Evolutionary conservation across 2,329 filamentous ascomycete species (phyloP).

Genomic region (Malbranchea cinnamomea): DNA sequence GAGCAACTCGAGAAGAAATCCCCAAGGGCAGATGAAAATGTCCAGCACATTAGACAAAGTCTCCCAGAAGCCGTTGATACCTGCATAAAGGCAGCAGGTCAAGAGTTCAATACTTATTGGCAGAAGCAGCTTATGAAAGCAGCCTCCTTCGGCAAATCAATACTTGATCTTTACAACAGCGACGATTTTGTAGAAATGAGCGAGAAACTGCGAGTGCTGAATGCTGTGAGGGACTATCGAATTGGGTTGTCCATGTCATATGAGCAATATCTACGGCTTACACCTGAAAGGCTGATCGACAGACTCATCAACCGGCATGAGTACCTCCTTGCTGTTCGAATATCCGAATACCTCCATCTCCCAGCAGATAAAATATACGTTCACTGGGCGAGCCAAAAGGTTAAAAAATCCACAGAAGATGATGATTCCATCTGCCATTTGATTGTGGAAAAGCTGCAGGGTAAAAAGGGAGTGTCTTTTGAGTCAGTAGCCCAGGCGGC

Average conservation of each 20-base stretch:
- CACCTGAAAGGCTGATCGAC: constrained; percentile 73
- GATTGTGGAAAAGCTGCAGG: constrained; percentile 73
- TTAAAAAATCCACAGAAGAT: constrained; percentile 67
- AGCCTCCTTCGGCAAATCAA: constrained; percentile 93
- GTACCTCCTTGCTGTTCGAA: constrained; percentile 75
- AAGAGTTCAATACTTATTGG: constrained; percentile 82
- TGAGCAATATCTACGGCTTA: constrained; percentile 83
- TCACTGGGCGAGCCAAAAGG: constrained; percentile 93
- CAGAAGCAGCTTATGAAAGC: constrained; percentile 94
- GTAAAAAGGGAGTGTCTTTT: constrained; percentile 87
- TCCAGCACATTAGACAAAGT: constrained; percentile 77
- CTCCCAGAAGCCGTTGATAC: constrained; percentile 86
- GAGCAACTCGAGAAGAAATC: constrained; percentile 85
- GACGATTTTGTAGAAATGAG: constrained; percentile 99
- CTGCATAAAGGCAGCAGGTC: constrained; percentile 82
- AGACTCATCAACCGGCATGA: constrained; percentile 79
- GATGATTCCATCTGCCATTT: constrained; percentile 76
- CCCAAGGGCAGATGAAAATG: constrained; percentile 93
- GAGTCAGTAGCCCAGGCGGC: constrained; percentile 85
- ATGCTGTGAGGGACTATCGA: constrained; percentile 82
- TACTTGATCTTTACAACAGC: constrained; percentile 91
- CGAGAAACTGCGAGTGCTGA: constrained; percentile 80
- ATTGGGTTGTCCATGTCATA: constrained; percentile 82
- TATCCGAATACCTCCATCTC: constrained; percentile 75
- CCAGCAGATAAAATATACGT: constrained; percentile 85